phyloP scores from a whole-genome alignment of 176 grass and related monocot genomes.

The Juncus inflexus region DNA sequence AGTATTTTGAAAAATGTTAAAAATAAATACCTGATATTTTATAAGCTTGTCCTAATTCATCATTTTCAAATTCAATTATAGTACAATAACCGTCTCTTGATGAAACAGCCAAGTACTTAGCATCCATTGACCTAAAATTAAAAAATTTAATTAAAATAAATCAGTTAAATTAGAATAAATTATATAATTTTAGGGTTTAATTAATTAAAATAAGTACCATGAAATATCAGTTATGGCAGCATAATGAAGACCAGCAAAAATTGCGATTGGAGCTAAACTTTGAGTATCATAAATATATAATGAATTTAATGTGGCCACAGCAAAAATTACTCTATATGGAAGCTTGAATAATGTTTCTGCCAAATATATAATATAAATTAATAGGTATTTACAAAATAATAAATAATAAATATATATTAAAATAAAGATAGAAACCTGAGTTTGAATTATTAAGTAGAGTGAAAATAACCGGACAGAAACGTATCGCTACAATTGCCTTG shows the following conservation, averaged over 20 bases:
- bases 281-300: constrained; percentile 91
- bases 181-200: constrained; percentile 2
- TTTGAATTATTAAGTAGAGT: constrained; percentile 45
- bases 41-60: constrained; percentile 62
- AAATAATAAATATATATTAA: constrained; percentile 4
- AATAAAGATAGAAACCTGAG: constrained; percentile 46
- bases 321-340: constrained; percentile 83
- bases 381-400: too few relatives aligned
- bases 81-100: constrained; percentile 91
- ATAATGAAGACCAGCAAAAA: constrained; percentile 93
- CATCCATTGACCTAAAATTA: constrained; percentile 68
- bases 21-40: constrained; percentile 43
- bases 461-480: constrained; percentile 85
- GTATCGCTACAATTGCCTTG: constrained; percentile 85
- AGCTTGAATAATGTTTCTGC: constrained; percentile 89
- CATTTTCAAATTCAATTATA: constrained; percentile 84
- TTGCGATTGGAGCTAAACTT: constrained; percentile 64
- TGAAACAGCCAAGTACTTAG: constrained; percentile 69
- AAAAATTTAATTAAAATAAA: too few relatives aligned
- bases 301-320: constrained; percentile 83
- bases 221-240: constrained; percentile 96
- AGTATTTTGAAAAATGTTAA: background rate
- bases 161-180: too few relatives aligned
- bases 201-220: constrained; percentile 42
- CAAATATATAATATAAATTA: background rate